Base-by-base conservation (phyloP, 108 stramenopile genomes). In the Phaeodactylum tricornutum region DNA sequence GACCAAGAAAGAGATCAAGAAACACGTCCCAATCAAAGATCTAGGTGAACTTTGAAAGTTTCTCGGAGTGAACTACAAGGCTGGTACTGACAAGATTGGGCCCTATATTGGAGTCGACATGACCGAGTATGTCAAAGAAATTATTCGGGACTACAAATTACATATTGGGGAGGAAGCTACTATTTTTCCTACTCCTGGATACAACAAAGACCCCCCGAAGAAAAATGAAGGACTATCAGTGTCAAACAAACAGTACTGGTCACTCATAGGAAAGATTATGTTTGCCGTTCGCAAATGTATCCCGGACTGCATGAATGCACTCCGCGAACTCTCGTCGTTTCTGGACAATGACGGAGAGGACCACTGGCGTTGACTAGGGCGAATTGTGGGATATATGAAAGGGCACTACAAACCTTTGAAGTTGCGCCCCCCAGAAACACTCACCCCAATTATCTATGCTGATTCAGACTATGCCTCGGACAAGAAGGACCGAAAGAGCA, bases 381-480 rank as follows among this genome's bases (percentile, higher is more conserved):
- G 40, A 16, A 21, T 53, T 39, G n/a, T 53, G 11, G 52, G 52
- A 3, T 53, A 53, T 47, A 16, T 55, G 7, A 23, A 50, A 16
- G 4, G 3, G 12, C 16, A 20, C 2, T 33, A 15, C 17, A 12
- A 29, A 17, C 44, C 11, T 19, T 46, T 47, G 25, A 47, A 55
- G 45, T 32, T 55, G 31, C 24, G 45, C 2, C 17, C 19, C n/a
- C 46, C 55, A 14, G 9, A 47, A 16, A 30, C 29, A 20, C 16
- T 55, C 8, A 45, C n/a, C 19, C 19, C 21, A 26, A 3, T 27
- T 4, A 26, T n/a, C 3, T 45, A 21, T n/a, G 25, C 21, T n/a
- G 60, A 61, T 26, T 24, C 27, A 6, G 36, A 61, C 43, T 61
- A 33, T 6, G 60, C 52, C 3, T 23, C 51, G 31, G 29, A 60